These are phyloP conservation scores for Gossypium sturtianum DNA, from an alignment of 345 rosid species.

Conservation along the genomic window DNA sequence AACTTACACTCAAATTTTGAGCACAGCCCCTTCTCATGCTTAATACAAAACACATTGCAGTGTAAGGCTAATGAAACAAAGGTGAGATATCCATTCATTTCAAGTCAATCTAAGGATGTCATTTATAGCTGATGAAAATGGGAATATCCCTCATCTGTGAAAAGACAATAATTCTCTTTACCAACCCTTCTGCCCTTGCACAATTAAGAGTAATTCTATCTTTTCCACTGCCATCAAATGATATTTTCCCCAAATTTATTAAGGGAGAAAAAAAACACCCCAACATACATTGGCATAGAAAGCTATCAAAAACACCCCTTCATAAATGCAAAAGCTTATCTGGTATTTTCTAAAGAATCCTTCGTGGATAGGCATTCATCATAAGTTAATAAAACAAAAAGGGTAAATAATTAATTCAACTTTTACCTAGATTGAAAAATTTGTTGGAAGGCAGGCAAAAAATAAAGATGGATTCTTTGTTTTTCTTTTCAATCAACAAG, in stretches of 20 bases:
- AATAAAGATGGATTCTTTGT: too few species aligned
- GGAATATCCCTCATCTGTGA: constrained; percentile 18
- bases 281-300: constrained; percentile 1
- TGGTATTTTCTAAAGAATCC: background rate
- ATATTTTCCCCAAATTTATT: constrained; percentile 18
- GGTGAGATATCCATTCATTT: background rate
- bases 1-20: too few species aligned
- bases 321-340: constrained; percentile 13
- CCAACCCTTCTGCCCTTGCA: constrained; percentile 13
- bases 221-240: constrained; percentile 16
- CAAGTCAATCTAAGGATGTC: constrained; percentile 1
- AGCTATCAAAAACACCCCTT: constrained; percentile 3
- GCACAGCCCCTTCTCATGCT: background rate
- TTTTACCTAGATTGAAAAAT: constrained; percentile 22
- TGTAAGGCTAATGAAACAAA: background rate
- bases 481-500: constrained; percentile 16
- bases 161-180: constrained; percentile 32
- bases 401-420: constrained; percentile 2
- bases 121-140: constrained; percentile 9
- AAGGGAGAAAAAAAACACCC: constrained; percentile 4
- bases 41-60: constrained; percentile 4
- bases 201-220: constrained; percentile 23
- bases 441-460: constrained; percentile 5
- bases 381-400: background rate
- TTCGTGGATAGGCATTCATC: background rate